Base-by-base conservation (phyloP, 23 red algal species). In the Gracilariopsis chorda region DNA sequence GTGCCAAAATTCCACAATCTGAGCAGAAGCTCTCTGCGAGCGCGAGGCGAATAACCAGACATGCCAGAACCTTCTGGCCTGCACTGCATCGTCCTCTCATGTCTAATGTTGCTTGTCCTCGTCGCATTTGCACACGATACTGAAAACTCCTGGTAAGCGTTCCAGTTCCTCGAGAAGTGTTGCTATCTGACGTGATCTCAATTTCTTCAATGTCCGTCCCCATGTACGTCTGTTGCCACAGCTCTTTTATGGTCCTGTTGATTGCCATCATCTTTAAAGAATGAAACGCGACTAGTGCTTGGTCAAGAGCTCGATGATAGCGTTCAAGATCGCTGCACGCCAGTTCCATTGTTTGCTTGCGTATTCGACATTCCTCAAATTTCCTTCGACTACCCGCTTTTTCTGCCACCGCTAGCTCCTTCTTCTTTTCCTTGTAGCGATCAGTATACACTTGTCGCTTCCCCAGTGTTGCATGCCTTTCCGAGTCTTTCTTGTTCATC, bases 41-140 rank as follows among this genome's bases (percentile, higher is more conserved):
- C 7, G 97, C 97, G 17, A 99, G 47, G 1, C 97, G 93, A 35
- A 99, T 99, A 37, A 99, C 84, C 16, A 99, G 62, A 48, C 93
- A 99, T 17, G 97, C 93, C 48, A 99, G 65, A 36, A 99, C 94
- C 44, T 99, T 99, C 33, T 99, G 97, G n/a, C 97, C 97, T 7
- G 97, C 97, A 37, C 93, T 96, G 65, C 97, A 99, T 34, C 97
- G 88, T 14, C 97, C 97, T 14, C 97, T 83, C 97, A 99, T 99
- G 46, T 99, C 97, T 43, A 99, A 53, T 36, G 58, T 74, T 6
- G 97, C 93, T 57, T 99, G 93, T 43, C 97, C 93, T 56, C 72
- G 87, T 48, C 88, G 80, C 97, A 99, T 99, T 48, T 94, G 76
- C n/a, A 99, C 97, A 25, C 97, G 89, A 53, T 99, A 99, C 35